Evolutionary conservation across 768 basidiomycete species (phyloP).

Genomic region (Phlebiopsis flavidoalba): DNA sequence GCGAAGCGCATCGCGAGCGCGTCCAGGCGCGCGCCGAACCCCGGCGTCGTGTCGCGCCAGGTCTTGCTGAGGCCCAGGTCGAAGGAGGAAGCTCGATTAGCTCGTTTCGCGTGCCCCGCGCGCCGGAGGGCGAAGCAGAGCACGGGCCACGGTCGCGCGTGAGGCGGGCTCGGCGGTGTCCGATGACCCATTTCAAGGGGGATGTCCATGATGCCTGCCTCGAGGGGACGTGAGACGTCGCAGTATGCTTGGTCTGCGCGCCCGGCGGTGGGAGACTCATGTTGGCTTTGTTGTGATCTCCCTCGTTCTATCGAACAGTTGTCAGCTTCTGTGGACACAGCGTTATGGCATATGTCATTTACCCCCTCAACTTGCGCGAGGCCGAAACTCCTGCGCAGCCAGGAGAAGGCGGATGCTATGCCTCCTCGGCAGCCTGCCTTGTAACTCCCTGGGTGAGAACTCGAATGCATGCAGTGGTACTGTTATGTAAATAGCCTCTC

Average conservation of each 20-base stretch:
- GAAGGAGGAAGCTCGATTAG: conserved; percentile 35
- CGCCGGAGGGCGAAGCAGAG: conserved; percentile 51
- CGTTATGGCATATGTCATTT: too few species aligned
- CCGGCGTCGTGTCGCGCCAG: background rate
- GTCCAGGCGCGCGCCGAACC: conserved; percentile 6
- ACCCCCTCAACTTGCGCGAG: too few species aligned
- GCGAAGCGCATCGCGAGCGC: conserved; percentile 39
- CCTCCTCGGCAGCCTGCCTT: too few species aligned
- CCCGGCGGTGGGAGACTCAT: conserved; percentile 25
- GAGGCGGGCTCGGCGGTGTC: conserved; percentile 5
- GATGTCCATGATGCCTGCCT: conserved; percentile 41
- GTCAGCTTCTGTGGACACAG: too few species aligned
- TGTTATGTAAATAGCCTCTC: too few species aligned
- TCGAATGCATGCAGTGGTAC: too few species aligned
- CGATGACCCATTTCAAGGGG: conserved; percentile 30
- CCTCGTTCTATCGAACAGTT: too few species aligned
- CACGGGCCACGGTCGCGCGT: conserved; percentile 32
- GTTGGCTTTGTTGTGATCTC: too few species aligned
- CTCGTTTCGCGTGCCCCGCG: conserved; percentile 29
- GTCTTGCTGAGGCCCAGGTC: conserved; percentile 50
- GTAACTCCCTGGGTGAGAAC: too few species aligned
- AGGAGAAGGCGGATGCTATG: too few species aligned
- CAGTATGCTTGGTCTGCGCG: conserved; percentile 43
- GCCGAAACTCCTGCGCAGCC: too few species aligned
- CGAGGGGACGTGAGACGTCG: conserved; percentile 47